A percentile compares a stretch with the other conserved stretches of the same genome.
phyloP scores from a whole-genome alignment of 1,284 basidiomycete species.

The Melampsora americana region DNA sequence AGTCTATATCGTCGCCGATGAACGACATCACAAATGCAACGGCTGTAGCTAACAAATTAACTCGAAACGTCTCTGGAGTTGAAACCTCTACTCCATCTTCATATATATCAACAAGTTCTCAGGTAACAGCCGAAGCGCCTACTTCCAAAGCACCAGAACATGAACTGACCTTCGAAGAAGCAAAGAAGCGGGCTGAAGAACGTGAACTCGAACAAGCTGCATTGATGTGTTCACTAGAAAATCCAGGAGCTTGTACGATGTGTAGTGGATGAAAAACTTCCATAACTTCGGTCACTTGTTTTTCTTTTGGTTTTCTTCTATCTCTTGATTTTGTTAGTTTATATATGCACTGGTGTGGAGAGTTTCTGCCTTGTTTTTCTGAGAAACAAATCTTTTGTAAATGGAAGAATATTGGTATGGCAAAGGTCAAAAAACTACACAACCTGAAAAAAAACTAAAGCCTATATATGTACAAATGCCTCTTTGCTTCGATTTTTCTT shows the following conservation, averaged over 20 bases:
- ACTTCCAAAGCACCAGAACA: neutral
- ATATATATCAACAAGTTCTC: constrained; percentile 44
- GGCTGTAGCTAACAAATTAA: constrained; percentile 49
- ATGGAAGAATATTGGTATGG: no score
- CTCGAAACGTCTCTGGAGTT: constrained; percentile 12
- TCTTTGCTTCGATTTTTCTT: no score
- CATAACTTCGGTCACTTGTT: neutral
- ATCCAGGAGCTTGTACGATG: constrained; percentile 61
- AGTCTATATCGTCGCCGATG: constrained; percentile 49
- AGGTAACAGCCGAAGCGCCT: constrained; percentile 46
- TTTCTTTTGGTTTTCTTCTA: neutral
- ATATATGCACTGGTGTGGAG: no score
- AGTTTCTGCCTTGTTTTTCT: no score
- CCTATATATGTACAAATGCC: no score
- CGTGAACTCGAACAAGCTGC: constrained; percentile 77
- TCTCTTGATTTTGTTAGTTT: neutral
- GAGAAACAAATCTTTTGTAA: no score
- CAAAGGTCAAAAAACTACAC: no score
- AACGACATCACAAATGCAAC: constrained; percentile 51
- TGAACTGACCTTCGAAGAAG: constrained; percentile 73
- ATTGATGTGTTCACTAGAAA: constrained; percentile 77
- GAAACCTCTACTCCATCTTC: constrained; percentile 17
- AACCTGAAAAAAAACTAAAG: no score
- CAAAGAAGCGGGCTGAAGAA: constrained; percentile 67
- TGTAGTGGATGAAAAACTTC: constrained; percentile 35